A percentile compares a stretch with the other conserved stretches of the same genome.
Conservation (phyloP, 31 red algal species). For the Asparagopsis taxiformis region DNA sequence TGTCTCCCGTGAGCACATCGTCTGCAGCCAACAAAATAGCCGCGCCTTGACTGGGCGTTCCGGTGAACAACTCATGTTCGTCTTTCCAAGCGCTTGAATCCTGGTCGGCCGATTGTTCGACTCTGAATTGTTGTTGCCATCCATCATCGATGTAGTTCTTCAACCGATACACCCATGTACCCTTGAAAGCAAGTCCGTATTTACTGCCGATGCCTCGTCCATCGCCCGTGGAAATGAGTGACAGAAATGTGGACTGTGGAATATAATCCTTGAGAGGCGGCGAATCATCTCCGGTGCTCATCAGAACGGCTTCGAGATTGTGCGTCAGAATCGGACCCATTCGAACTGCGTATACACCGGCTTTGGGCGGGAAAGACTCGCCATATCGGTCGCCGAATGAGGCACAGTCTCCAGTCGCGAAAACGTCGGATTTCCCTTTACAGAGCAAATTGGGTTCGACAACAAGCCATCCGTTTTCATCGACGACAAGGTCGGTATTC, state of each 20-base stretch:
- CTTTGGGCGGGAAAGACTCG: conserved; percentile 68
- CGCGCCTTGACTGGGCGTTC: conserved; percentile 31
- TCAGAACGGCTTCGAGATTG: conserved; percentile 45
- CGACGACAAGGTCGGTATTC: conserved; percentile 26
- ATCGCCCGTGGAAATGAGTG: conserved; percentile 81
- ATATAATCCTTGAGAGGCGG: conserved; percentile 22
- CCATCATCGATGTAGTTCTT: conserved; percentile 86
- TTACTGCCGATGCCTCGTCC: conserved; percentile 81
- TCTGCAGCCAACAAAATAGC: conserved; percentile 49
- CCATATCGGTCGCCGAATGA: conserved; percentile 31
- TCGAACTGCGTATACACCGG: conserved; percentile 95
- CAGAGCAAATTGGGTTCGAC: conserved; percentile 55
- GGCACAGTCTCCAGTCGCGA: conserved; percentile 92
- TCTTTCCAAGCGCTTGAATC: not conserved
- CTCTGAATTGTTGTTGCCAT: conserved; percentile 75
- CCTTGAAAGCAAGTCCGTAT: conserved; percentile 68
- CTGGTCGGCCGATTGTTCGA: not conserved
- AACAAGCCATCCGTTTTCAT: conserved; percentile 66
- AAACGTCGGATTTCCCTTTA: conserved; percentile 31
- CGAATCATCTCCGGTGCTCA: not conserved
- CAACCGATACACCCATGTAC: conserved; percentile 80
- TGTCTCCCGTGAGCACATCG: conserved; percentile 32
- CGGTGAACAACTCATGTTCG: conserved; percentile 2
- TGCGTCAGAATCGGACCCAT: conserved; percentile 71
- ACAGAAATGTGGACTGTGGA: conserved; percentile 73